These are phyloP conservation scores for Zygnema circumcarinatum DNA, from an alignment of 139 green algal genomes.

Conservation along the genomic window DNA sequence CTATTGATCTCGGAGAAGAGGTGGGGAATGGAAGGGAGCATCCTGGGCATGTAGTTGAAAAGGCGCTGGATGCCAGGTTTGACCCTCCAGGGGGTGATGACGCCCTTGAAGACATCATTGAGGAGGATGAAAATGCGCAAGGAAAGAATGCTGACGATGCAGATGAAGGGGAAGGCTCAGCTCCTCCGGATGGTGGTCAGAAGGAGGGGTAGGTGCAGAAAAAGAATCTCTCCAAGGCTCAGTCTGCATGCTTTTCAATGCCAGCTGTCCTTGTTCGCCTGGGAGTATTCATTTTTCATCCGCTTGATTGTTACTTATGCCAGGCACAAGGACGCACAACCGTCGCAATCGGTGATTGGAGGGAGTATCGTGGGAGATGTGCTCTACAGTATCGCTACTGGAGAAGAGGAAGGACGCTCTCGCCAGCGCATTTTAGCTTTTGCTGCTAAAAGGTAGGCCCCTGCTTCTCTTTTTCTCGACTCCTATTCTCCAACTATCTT, in stretches of 20 bases:
- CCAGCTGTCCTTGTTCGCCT: no score
- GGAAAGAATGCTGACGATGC: no score
- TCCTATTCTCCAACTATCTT: neutral
- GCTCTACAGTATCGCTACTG: conserved; percentile 58
- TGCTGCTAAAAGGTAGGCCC: conserved; percentile 46
- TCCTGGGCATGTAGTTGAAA: neutral
- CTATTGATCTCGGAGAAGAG: neutral
- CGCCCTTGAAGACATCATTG: neutral
- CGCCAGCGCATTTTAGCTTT: conserved; percentile 58
- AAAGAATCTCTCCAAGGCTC: no score
- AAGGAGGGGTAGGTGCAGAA: neutral
- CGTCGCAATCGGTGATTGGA: conserved; percentile 20
- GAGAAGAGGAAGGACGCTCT: conserved; percentile 51
- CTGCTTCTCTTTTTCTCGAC: neutral
- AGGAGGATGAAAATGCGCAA: neutral
- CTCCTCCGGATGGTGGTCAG: neutral
- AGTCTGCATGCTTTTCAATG: no score
- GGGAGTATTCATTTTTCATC: no score
- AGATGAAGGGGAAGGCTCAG: neutral
- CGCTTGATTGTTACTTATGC: no score
- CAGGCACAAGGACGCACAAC: neutral
- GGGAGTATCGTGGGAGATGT: conserved; percentile 59
- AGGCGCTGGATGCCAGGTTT: neutral
- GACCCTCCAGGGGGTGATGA: neutral
- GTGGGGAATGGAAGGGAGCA: neutral